Percentiles rank a stretch among this genome's conserved stretches.
These are phyloP conservation scores for Daedalea quercina DNA, from an alignment of 768 basidiomycete genomes.

Conservation along the genomic window DNA sequence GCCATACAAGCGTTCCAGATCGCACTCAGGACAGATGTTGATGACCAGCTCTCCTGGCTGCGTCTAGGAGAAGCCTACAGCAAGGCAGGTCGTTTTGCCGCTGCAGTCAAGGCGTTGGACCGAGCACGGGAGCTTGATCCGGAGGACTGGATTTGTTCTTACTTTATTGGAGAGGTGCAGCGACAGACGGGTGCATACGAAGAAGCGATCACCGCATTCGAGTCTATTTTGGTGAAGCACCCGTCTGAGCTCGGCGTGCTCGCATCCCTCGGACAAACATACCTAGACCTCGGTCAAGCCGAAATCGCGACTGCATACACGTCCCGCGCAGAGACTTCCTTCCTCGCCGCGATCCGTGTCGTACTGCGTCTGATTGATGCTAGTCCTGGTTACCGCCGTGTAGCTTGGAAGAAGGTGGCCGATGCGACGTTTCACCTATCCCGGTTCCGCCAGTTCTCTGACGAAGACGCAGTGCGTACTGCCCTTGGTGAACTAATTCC, in stretches of 20 bases:
- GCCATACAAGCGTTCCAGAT: conserved; percentile 85
- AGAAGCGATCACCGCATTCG: conserved; percentile 67
- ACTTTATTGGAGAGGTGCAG: conserved; percentile 81
- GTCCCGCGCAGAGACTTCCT: conserved; percentile 67
- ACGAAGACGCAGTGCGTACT: conserved; percentile 33
- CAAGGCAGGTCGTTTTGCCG: conserved; percentile 80
- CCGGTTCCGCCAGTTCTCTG: conserved; percentile 38
- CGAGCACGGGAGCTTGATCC: conserved; percentile 70
- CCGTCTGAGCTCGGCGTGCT: conserved; percentile 70
- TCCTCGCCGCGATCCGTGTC: conserved; percentile 50
- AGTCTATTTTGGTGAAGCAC: conserved; percentile 43
- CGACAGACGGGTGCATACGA: conserved; percentile 67
- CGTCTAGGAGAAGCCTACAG: conserved; percentile 89
- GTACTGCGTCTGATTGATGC: conserved; percentile 44
- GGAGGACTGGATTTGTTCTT: conserved; percentile 76
- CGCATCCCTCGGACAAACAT: conserved; percentile 62
- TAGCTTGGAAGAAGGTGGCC: conserved; percentile 79
- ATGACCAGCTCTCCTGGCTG: conserved; percentile 82
- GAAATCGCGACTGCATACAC: conserved; percentile 67
- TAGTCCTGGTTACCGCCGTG: conserved; percentile 56
- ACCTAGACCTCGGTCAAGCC: conserved; percentile 62
- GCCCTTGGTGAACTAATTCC: conserved; percentile 29
- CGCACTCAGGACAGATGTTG: conserved; percentile 70
- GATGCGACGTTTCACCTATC: conserved; percentile 73
- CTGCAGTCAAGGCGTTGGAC: conserved; percentile 81